Conservation (phyloP, 441 rosid genomes). For the Erodium moschatum region DNA sequence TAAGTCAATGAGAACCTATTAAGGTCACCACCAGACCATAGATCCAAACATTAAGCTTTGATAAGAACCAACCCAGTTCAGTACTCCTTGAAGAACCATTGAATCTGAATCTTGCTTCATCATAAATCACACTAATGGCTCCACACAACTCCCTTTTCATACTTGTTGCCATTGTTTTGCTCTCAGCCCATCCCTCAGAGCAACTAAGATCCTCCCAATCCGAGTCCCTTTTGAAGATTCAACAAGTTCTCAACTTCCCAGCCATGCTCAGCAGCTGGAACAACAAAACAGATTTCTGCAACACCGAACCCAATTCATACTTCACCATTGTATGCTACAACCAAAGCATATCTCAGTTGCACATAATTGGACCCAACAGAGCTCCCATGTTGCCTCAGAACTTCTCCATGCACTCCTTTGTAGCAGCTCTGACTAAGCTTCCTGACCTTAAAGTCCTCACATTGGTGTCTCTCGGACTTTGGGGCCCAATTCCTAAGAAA, state of each 20-base stretch:
- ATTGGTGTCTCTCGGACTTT: slow-evolving; percentile 71
- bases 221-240: slow-evolving; percentile 58
- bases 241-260: slow-evolving; percentile 53
- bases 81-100: not conserved
- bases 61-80: too few relatives aligned
- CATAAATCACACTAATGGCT: not conserved
- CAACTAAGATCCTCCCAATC: slow-evolving; percentile 62
- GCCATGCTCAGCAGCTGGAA: slow-evolving; percentile 57
- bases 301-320: slow-evolving; percentile 49
- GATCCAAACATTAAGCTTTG: too few relatives aligned
- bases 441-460: slow-evolving; percentile 72
- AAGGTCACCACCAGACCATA: too few relatives aligned
- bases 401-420: slow-evolving; percentile 70
- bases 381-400: slow-evolving; percentile 46
- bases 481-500: slow-evolving; percentile 81
- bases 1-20: not conserved
- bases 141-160: not conserved
- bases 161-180: slow-evolving; percentile 29
- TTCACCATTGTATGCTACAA: slow-evolving; percentile 74
- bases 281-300: slow-evolving; percentile 70
- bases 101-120: not conserved
- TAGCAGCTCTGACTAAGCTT: slow-evolving; percentile 62
- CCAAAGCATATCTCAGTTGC: slow-evolving; percentile 69
- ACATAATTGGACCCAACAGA: slow-evolving; percentile 49
- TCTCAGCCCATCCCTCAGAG: slow-evolving; percentile 35